Percentiles rank a stretch among this genome's conserved stretches.
Evolutionary conservation across 2,329 filamentous ascomycete genomes (phyloP).

Genomic region (Talaromyces sp.): DNA sequence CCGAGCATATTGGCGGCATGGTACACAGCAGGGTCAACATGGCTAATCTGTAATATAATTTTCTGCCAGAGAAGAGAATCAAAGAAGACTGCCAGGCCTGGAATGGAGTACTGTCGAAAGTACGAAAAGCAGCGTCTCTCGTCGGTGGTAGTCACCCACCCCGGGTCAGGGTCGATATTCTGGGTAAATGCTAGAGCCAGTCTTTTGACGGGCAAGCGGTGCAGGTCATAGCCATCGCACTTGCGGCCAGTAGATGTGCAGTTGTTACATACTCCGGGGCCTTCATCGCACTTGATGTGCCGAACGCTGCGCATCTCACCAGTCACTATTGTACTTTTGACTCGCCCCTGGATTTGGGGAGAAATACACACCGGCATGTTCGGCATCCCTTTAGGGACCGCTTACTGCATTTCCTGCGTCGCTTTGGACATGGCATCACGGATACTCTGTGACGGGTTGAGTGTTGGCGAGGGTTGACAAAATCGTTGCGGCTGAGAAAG

Average conservation of each 20-base stretch:
- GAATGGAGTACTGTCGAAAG: constrained; percentile 15
- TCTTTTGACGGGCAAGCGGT: background rate
- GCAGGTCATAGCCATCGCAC: constrained; percentile 33
- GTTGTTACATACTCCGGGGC: constrained; percentile 28
- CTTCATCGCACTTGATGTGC: constrained; percentile 26
- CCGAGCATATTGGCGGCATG: constrained; percentile 4
- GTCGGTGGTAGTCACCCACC: constrained; percentile 15
- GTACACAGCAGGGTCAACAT: constrained; percentile 1
- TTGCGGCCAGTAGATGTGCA: constrained; percentile 32
- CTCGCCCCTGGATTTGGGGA: background rate
- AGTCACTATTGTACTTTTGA: background rate
- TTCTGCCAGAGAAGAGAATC: constrained; percentile 2
- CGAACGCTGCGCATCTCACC: background rate
- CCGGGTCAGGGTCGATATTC: background rate
- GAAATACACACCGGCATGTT: background rate
- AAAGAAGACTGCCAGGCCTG: constrained; percentile 14
- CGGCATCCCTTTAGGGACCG: constrained; percentile 2
- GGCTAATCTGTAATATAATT: background rate
- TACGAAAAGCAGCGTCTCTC: constrained; percentile 18
- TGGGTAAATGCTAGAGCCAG: background rate
- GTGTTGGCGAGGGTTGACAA: background rate
- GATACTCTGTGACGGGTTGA: background rate
- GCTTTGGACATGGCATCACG: background rate
- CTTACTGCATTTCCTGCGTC: background rate
- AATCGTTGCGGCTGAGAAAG: background rate